phyloP scores from a whole-genome alignment of 331 rosid species.

The Quercus phellos region DNA sequence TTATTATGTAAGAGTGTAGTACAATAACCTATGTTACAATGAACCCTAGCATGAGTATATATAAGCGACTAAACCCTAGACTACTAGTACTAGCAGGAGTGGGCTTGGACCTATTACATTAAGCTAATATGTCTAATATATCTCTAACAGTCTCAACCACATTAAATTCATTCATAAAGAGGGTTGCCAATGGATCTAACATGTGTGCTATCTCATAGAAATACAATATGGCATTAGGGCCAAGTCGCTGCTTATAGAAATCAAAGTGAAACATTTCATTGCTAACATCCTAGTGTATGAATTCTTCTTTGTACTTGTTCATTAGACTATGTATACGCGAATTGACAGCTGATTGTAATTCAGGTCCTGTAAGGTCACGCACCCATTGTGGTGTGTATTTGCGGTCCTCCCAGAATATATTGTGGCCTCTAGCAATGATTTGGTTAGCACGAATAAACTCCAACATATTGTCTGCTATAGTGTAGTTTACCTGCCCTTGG shows the following conservation, averaged over 20 bases:
- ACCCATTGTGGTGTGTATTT: slow-evolving; percentile 73
- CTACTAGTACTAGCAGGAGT: too few species aligned
- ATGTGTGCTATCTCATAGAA: slow-evolving; percentile 66
- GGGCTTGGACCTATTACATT: too few species aligned
- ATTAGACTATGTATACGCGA: slow-evolving; percentile 59
- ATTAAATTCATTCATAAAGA: slow-evolving; percentile 83
- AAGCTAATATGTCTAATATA: too few species aligned
- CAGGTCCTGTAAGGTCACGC: slow-evolving; percentile 45
- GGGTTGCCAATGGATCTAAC: slow-evolving; percentile 71
- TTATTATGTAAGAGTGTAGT: too few species aligned
- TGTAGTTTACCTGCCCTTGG: too few species aligned
- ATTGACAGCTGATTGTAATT: slow-evolving; percentile 52
- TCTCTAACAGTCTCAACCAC: slow-evolving; percentile 58
- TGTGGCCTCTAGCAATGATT: slow-evolving; percentile 83
- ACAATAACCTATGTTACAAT: too few species aligned
- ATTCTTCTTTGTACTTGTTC: slow-evolving; percentile 70
- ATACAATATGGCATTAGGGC: slow-evolving; percentile 56
- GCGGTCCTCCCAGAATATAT: slow-evolving; percentile 93
- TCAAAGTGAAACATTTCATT: slow-evolving; percentile 96
- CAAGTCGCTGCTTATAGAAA: slow-evolving; percentile 75
- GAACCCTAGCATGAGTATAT: too few species aligned
- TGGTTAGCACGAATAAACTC: slow-evolving; percentile 38
- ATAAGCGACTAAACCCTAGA: too few species aligned
- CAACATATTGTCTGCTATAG: too few species aligned
- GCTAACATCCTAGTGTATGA: slow-evolving; percentile 93